Evolutionary conservation across 108 stramenopile genomes (phyloP), one percentile per base, ranked within the genome.

Genomic region (Cyclostephanos invisitatus): DNA sequence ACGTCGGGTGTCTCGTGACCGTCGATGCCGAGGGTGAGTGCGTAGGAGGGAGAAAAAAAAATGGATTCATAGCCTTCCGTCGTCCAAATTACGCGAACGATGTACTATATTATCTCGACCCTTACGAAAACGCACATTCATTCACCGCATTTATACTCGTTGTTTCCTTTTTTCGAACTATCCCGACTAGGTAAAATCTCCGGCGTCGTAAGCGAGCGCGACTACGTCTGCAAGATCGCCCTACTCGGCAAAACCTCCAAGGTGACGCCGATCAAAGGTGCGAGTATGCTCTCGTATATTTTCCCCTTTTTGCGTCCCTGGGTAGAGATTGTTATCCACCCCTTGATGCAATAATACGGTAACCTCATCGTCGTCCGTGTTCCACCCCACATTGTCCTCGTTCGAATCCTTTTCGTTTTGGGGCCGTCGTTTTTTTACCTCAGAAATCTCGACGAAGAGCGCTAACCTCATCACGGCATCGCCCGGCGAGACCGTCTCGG

Each of bases 171-270:
- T 25, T 54, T 24, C 25, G 51, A 54, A 32, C n/a, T 18, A 53
- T 25, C 36, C 32, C 32, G 32, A 32, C 32, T 3, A 80, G 80
- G 84, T 14, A 83, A 87, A 44, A 84, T 88, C 22, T 75, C 81
- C 12, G 87, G 87, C 53, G 82, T 88, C 38, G 79, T 88, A 35
- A 80, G 78, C 40, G 87, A 88, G 64, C 84, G 87, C 32, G 87
- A 88, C 74, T 88, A 88, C 76, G 84, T 88, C 38, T 82, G 74
- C 68, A 88, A 88, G 69, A 80, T 88, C 9, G 87, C 87, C 54
- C 82, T 88, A 25, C 84, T 88, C 7, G 85, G 84, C 35, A 83
- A 81, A 56, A 72, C 62, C 32, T 83, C 82, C 78, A 85, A 86
- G 56, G 83, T 79, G 42, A 80, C 82, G n/a, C 38, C 35, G n/a